Evolutionary conservation across 2,329 filamentous ascomycete genomes (phyloP).

Genomic region (Diplodia sapinea): DNA sequence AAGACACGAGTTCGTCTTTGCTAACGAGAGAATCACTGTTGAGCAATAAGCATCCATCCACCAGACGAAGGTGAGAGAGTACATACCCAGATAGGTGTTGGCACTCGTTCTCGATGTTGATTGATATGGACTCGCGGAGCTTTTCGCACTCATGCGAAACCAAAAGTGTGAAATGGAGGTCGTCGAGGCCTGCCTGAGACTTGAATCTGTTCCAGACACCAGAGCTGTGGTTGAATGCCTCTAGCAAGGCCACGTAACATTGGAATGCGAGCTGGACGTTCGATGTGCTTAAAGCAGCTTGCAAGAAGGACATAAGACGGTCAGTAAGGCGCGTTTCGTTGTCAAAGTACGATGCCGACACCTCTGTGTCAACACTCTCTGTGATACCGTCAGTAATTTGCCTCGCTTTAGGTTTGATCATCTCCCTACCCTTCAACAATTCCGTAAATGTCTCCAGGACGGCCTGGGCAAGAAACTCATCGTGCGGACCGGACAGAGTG

Average conservation of each 20-base stretch:
- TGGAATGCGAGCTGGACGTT: slow-evolving; percentile 31
- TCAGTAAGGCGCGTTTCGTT: slow-evolving; percentile 40
- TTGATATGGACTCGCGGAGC: slow-evolving; percentile 40
- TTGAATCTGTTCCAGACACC: slow-evolving; percentile 45
- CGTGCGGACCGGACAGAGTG: slow-evolving; percentile 35
- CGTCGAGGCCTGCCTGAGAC: slow-evolving; percentile 35
- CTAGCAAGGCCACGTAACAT: slow-evolving; percentile 44
- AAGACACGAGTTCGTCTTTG: slow-evolving; percentile 40
- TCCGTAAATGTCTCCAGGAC: slow-evolving; percentile 41
- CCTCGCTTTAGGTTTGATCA: neutral
- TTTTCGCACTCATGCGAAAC: slow-evolving; percentile 35
- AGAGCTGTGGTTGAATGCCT: slow-evolving; percentile 46
- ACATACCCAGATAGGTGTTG: slow-evolving; percentile 33
- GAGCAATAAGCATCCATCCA: neutral
- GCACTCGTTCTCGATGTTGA: slow-evolving; percentile 45
- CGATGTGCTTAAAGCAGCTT: slow-evolving; percentile 34
- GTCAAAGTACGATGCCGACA: slow-evolving; percentile 44
- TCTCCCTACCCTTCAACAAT: slow-evolving; percentile 43
- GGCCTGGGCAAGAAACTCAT: slow-evolving; percentile 40
- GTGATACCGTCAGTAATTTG: slow-evolving; percentile 6
- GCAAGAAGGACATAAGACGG: slow-evolving; percentile 39
- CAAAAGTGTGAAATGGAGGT: slow-evolving; percentile 43
- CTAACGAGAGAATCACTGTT: slow-evolving; percentile 33
- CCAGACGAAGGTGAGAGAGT: neutral
- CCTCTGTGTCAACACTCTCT: slow-evolving; percentile 44